Evolutionary conservation across 2,329 filamentous ascomycete species (phyloP), one percentile per base, ranked within the genome.

Genomic region (Penicillium sp.): DNA sequence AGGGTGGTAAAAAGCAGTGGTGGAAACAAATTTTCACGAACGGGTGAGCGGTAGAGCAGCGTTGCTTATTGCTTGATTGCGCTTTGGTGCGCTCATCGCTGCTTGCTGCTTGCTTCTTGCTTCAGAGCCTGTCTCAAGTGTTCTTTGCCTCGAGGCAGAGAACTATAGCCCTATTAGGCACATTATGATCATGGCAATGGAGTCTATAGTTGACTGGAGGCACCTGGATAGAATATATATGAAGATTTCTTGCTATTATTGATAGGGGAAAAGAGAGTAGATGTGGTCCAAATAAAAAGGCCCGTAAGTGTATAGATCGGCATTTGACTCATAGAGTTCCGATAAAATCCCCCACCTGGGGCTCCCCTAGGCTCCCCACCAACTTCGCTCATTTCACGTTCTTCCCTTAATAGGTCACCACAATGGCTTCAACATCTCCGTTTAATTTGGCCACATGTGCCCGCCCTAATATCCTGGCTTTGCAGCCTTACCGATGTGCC

Each of bases 401-500:
- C 53, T 29, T 55, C 32, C 32, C 32, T 13, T 8, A n/a, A n/a
- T n/a, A 9, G 11, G 13, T 34, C 38, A 51, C 52, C 65, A 71
- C 64, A 62, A 76, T 76, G 74, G 64, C 73, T 46, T 49, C 63
- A 48, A 68, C 61, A 35, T 81, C 84, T 34, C 79, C 86, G 32
- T 92, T 92, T 74, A 84, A 91, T 69, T 78, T 93, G 50, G 78
- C 88, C 65, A 88, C 83, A 60, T 92, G 89, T 70, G 89, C 88
- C 39, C 83, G 89, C 64, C 82, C 87, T 42, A 93, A 92, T 73
- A 92, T 93, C 58, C 76, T 92, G 62, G 81, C 86, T 60, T 79
- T 93, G 46, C 82, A 91, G 68, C 89, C 89, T 38, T 93, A 93
- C 70, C 86, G 89, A 56, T 93, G 89, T 72, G 89, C 89, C 29